phyloP scores from a whole-genome alignment of 306 rosid species.

The Gastrolobium bilobum region DNA sequence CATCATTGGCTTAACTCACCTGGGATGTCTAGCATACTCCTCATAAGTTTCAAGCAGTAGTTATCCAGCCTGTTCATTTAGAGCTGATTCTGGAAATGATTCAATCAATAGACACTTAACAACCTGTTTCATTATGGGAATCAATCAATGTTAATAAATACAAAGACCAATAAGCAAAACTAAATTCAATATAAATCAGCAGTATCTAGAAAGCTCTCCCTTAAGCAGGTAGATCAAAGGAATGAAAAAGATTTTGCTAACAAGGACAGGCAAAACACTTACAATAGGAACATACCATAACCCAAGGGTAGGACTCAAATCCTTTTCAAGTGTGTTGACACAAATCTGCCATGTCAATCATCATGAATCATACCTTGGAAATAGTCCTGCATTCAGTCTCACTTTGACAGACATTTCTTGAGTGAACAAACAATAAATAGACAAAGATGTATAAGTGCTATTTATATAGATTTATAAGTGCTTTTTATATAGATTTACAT shows the following conservation, averaged over 20 bases:
- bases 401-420: no score
- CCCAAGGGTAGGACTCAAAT: constrained; percentile 98
- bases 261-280: constrained; percentile 43
- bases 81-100: constrained; percentile 97
- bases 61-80: constrained; percentile 97
- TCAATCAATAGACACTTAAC: constrained; percentile 97
- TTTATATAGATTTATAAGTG: no score
- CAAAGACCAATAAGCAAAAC: constrained; percentile 30
- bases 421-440: no score
- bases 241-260: background rate
- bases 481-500: no score
- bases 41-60: constrained; percentile 93
- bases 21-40: constrained; percentile 97
- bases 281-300: constrained; percentile 90
- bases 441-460: no score
- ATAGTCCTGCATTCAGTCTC: no score
- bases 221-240: background rate
- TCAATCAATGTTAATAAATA: constrained; percentile 14
- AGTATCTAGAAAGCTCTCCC: background rate
- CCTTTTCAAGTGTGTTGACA: constrained; percentile 95
- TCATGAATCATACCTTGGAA: no score
- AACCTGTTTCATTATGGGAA: constrained; percentile 68
- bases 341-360: constrained; percentile 84
- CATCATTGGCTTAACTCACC: constrained; percentile 63
- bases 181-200: constrained; percentile 29